Base-by-base conservation (phyloP, 495 filamentous ascomycete species). In the Aspergillus bridgeri region DNA sequence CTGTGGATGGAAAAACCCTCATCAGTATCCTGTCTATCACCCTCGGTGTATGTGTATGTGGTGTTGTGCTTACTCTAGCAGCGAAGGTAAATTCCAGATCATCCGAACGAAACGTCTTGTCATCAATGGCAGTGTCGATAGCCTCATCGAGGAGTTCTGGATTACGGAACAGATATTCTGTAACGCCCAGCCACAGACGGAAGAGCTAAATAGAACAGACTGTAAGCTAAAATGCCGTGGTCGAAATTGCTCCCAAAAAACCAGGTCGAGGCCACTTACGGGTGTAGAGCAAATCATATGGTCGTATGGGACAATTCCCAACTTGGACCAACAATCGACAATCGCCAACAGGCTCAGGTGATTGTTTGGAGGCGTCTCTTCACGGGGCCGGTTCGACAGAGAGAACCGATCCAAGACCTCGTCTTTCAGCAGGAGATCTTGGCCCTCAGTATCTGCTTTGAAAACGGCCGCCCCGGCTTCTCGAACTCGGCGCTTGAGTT, bases 271-370 rank as follows among this genome's bases (percentile, higher is more conserved):
- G 48, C 18, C 19, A 76, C 82, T 70, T 69, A 88, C 86, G 52
- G 94, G 94, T 15, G 94, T 98, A 13, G 90, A 96, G 75, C 94
- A 98, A 62, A 98, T 96, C 91, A 98, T 97, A 76, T 98, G 94
- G 71, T 98, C 92, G 70, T 98, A 98, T 1, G 94, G 94, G 29
- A 94, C 89, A 60, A 96, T 98, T 29, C 86, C 89, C 15, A 96
- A 79, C 57, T 89, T 89, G 71, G 86, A 92, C 94, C 94, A 98
- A 73, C 91, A 98, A 74, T 98, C 94, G 24, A 98, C 94, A 83
- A 98, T 98, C n/a, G 93, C 95, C 42, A 98, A 82, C 49, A 98
- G 81, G 73, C 84, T 89, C 27, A 98, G 78, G 70, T 98, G 94
- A 65, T 91, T 97, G 72, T 98, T 98, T 23, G 88, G 90, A 19